Evolutionary conservation across 208 protist species (phyloP).

Genomic region (Leishmania tropica): DNA sequence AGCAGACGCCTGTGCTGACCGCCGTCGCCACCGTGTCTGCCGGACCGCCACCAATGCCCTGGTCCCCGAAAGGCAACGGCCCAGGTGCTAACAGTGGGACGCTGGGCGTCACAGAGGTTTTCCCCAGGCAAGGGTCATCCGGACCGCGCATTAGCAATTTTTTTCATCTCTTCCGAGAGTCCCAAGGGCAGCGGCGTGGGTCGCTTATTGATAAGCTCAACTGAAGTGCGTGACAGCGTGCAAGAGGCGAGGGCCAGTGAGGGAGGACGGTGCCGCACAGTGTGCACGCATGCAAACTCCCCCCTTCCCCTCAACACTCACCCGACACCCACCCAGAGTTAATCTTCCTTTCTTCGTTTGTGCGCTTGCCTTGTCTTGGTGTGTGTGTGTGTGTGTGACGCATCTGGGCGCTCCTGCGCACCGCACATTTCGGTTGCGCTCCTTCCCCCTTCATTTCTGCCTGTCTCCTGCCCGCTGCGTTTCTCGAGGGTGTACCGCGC

Average conservation of each 20-base stretch:
- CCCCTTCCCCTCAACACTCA: too few species aligned
- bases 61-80: background rate
- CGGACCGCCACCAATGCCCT: too few species aligned
- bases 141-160: background rate
- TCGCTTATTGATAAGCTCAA: background rate
- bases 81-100: background rate
- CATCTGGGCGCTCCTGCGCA: background rate
- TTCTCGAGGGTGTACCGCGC: too few species aligned
- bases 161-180: background rate
- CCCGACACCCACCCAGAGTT: background rate
- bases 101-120: background rate
- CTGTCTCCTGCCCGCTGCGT: too few species aligned
- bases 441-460: background rate
- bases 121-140: background rate
- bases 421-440: background rate
- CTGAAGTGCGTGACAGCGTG: background rate
- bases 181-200: background rate
- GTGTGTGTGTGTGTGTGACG: background rate
- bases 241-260: background rate
- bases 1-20: slow-evolving; percentile 1
- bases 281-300: background rate
- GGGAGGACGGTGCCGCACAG: background rate
- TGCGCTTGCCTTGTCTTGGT: background rate
- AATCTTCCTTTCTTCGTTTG: background rate
- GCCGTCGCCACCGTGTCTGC: background rate